Percentiles rank a stretch among this genome's conserved stretches.
phyloP scores from a whole-genome alignment of 208 protist genomes.

The Vickermania ingenoplastis region DNA sequence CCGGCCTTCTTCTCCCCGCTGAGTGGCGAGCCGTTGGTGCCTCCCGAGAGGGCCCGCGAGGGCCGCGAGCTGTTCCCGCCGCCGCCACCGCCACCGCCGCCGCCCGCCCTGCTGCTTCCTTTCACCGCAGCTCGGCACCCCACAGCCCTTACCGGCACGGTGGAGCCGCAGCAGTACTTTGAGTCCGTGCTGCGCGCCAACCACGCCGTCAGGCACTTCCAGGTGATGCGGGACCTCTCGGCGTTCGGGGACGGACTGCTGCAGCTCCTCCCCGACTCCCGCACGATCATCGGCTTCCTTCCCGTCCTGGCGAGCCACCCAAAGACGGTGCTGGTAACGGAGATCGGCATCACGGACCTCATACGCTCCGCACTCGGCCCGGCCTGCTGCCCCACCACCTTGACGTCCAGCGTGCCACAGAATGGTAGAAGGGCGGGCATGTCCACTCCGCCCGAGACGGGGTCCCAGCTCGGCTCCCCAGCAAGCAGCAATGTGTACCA shows the following conservation, averaged over 20 bases:
- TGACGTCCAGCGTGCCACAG: background rate
- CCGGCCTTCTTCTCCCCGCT: background rate
- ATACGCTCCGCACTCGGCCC: background rate
- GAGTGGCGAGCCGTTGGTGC: background rate
- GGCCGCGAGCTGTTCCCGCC: too few relatives aligned
- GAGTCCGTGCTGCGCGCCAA: background rate
- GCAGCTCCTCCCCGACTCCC: conserved; percentile 1
- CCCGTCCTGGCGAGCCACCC: conserved; percentile 10
- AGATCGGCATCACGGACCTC: background rate
- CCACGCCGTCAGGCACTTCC: conserved; percentile 13
- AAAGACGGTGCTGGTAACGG: background rate
- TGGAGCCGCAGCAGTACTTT: background rate
- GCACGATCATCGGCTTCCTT: background rate
- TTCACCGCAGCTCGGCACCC: background rate
- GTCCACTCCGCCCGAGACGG: too few relatives aligned
- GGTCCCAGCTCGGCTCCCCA: too few relatives aligned
- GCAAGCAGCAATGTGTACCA: background rate
- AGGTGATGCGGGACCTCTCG: conserved; percentile 38
- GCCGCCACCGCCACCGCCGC: too few relatives aligned
- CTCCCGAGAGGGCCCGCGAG: background rate
- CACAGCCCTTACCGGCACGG: background rate
- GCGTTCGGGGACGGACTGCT: conserved; percentile 22
- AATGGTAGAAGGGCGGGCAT: too few relatives aligned
- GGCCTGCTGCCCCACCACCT: background rate
- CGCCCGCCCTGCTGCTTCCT: background rate